Base-by-base conservation (phyloP, 2,329 filamentous ascomycete species). In the Venturia asperata region DNA sequence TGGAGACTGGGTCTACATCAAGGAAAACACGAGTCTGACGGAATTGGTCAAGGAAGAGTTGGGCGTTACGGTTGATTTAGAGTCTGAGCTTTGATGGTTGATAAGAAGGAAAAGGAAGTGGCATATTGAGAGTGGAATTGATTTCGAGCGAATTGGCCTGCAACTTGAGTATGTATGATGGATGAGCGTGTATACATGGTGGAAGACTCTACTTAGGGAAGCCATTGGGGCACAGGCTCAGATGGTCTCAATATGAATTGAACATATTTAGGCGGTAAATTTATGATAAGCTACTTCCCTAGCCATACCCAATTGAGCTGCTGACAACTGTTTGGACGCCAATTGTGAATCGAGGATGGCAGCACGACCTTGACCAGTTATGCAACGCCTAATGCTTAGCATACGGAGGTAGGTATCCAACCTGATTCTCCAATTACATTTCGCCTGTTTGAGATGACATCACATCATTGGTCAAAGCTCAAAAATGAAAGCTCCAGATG, bases 1-100 rank as follows among this genome's bases (percentile, higher is more conserved):
- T 11, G 90, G 91, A 39, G 83, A 88, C 68, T 99, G 94, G 94
- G 82, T 97, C 61, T 97, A 97, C 74, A 77, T 91, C 66, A 83
- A 93, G 61, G 92, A 97, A 75, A 88, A 88, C n/a, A 85, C 84
- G 61, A 89, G 86, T 55, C 78, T 99, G 72, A 86, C 83, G 43
- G 83, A 88, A 43, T 75, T 97, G 65, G 77, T 97, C 71, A 82
- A 85, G 68, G 81, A 87, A 68, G 94, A 99, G 80, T 79, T 97
- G 21, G 64, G 45, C 21, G 61, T 66, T 11, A 45, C 30, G 30
- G 27, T 64, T 17, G 63, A 64, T 43, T 9, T 41, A 17, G 63
- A 64, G 43, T 7, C 58, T n/a, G 64, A 56, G 30, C 7, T 43
- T 39, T 41, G 30, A 45, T 56, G 24, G 4, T 34, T 4, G 24